Evolutionary conservation across 208 protist species (phyloP).

Genomic region (Leishmania amazonensis): DNA sequence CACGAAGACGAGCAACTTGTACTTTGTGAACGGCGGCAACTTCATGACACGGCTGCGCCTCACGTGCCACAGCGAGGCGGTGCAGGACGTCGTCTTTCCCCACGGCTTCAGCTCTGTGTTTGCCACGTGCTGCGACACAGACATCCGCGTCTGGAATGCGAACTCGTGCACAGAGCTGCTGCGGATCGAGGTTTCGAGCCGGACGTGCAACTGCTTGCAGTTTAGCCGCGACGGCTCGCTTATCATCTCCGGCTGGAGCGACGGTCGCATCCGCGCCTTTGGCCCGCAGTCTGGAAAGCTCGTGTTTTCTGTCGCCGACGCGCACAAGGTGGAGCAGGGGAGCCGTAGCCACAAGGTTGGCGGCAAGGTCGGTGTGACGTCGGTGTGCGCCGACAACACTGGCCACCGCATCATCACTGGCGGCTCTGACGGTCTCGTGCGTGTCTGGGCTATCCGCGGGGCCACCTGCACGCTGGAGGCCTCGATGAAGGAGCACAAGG

Average conservation of each 20-base stretch:
- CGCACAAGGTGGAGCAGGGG: conserved; percentile 90
- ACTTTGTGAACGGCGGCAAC: conserved; percentile 90
- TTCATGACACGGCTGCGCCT: conserved; percentile 89
- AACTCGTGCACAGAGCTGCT: conserved; percentile 91
- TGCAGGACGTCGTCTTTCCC: conserved; percentile 95
- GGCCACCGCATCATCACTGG: conserved; percentile 85
- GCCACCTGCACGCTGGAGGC: conserved; percentile 86
- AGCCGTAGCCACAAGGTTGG: conserved; percentile 48
- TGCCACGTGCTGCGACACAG: conserved; percentile 91
- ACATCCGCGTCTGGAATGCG: conserved; percentile 97
- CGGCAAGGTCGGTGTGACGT: conserved; percentile 86
- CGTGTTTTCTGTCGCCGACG: conserved; percentile 96
- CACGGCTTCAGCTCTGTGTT: conserved; percentile 94
- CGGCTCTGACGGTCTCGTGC: conserved; percentile 93
- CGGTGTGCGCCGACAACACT: conserved; percentile 79
- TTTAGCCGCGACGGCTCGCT: conserved; percentile 93
- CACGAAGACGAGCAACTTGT: conserved; percentile 90
- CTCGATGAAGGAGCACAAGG: conserved; percentile 97
- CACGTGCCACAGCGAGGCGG: conserved; percentile 93
- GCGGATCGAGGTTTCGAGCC: conserved; percentile 93
- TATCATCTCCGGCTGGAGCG: conserved; percentile 95
- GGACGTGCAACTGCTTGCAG: conserved; percentile 92
- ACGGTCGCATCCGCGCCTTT: conserved; percentile 95
- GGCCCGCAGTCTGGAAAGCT: conserved; percentile 95
- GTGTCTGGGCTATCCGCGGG: conserved; percentile 85